These are phyloP conservation scores for Miscanthus lutarioriparius DNA, from an alignment of 176 grass and related monocot species.

Conservation along the genomic window DNA sequence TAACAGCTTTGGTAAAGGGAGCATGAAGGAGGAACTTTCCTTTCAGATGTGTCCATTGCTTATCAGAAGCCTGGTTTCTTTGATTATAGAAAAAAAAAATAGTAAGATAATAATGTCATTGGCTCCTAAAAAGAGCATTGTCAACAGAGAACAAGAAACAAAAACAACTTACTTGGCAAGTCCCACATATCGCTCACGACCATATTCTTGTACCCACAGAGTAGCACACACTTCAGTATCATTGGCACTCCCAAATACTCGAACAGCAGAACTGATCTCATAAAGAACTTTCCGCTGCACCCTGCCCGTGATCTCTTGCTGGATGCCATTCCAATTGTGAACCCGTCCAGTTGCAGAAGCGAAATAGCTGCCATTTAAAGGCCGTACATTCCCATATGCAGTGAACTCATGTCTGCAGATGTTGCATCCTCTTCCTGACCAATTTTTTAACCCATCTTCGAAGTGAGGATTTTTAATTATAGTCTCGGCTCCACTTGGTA, in stretches of 20 bases:
- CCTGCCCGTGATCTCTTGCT: constrained; percentile 88
- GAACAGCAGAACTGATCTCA: constrained; percentile 70
- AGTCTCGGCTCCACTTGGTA: constrained; percentile 34
- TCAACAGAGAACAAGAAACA: constrained; percentile 4
- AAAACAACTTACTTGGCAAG: constrained; percentile 76
- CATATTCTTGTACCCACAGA: constrained; percentile 89
- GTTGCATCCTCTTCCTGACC: constrained; percentile 98
- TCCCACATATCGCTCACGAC: constrained; percentile 74
- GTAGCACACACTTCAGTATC: constrained; percentile 67
- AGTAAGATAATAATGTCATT: neutral
- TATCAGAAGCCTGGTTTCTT: constrained; percentile 80
- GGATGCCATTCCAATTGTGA: constrained; percentile 87
- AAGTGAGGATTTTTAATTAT: constrained; percentile 81
- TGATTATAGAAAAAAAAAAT: constrained; percentile 22
- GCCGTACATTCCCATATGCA: constrained; percentile 56
- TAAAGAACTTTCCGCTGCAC: constrained; percentile 71
- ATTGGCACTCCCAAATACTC: constrained; percentile 60
- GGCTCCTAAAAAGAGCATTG: constrained; percentile 11
- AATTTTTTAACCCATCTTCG: constrained; percentile 71
- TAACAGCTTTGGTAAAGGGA: constrained; percentile 65
- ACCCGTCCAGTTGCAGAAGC: constrained; percentile 69
- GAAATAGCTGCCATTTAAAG: constrained; percentile 78
- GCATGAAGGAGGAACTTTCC: constrained; percentile 87
- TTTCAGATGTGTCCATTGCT: constrained; percentile 82
- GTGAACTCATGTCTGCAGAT: constrained; percentile 68